Conservation (phyloP, 2,329 filamentous ascomycete genomes). For the Hypoxylon sp. region DNA sequence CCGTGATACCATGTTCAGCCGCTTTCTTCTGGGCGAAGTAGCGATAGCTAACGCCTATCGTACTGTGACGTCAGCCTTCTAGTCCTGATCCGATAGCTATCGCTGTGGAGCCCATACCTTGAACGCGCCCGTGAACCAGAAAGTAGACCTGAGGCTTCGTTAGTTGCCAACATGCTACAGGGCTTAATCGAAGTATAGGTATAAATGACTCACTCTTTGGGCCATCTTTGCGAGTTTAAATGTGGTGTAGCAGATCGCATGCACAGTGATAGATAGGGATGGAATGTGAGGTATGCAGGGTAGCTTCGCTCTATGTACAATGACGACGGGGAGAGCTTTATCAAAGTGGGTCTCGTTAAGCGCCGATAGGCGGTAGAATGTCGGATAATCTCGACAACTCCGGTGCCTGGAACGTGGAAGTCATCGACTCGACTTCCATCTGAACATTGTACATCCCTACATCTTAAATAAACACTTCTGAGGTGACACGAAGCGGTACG, state of each 20-base stretch:
- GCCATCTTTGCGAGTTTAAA: conserved; percentile 34
- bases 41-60: conserved; percentile 69
- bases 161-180: too few species aligned
- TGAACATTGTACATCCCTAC: conserved; percentile 7
- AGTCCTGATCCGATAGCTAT: conserved; percentile 1
- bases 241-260: conserved; percentile 32
- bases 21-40: conserved; percentile 71
- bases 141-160: conserved; percentile 68
- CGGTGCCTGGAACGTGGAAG: conserved; percentile 1
- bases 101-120: conserved; percentile 66
- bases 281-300: conserved; percentile 21
- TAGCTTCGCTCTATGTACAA: conserved; percentile 22
- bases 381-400: conserved; percentile 31
- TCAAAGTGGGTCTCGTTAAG: conserved; percentile 14
- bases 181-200: too few species aligned
- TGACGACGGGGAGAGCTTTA: conserved; percentile 36
- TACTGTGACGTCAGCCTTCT: conserved; percentile 42
- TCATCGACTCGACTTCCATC: conserved; percentile 8
- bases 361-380: conserved; percentile 37
- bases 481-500: conserved; percentile 1
- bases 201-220: conserved; percentile 35
- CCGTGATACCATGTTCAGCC: conserved; percentile 65
- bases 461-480: not conserved
- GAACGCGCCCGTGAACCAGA: conserved; percentile 77
- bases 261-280: conserved; percentile 19